These are phyloP conservation scores for Phytophthora nicotianae DNA, from an alignment of 352 stramenopile genomes.

Conservation along the genomic window DNA sequence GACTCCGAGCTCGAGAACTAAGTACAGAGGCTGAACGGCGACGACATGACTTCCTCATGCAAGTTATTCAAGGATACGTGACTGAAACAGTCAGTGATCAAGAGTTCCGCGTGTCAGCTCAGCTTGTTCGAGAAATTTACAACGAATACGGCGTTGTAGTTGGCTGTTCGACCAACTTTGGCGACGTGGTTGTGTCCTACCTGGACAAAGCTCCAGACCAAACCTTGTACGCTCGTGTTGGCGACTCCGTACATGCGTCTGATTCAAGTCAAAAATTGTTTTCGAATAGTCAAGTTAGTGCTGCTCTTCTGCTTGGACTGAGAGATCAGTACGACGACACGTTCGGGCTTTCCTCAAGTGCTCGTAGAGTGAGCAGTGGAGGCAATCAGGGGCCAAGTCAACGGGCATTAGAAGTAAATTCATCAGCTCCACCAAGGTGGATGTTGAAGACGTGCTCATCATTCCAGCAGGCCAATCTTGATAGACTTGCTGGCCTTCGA, in stretches of 20 bases:
- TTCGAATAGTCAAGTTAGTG: conserved; percentile 51
- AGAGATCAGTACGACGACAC: conserved; percentile 69
- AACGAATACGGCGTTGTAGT: conserved; percentile 73
- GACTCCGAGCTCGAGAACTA: conserved; percentile 38
- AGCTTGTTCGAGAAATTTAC: conserved; percentile 47
- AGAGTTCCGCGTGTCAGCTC: conserved; percentile 40
- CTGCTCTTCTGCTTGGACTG: conserved; percentile 55
- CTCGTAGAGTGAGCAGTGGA: conserved; percentile 28
- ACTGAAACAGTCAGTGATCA: conserved; percentile 41
- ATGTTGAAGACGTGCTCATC: conserved; percentile 58
- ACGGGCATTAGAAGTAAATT: conserved; percentile 3
- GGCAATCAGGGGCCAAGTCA: not conserved
- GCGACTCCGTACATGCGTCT: not conserved
- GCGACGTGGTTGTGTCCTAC: conserved; percentile 45
- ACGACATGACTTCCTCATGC: conserved; percentile 70
- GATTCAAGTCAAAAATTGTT: conserved; percentile 25
- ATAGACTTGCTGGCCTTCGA: conserved; percentile 47
- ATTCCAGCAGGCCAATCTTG: conserved; percentile 63
- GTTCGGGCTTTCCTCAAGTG: conserved; percentile 52
- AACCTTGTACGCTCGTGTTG: conserved; percentile 18
- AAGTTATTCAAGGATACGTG: conserved; percentile 64
- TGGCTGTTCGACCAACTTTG: conserved; percentile 55
- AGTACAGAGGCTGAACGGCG: conserved; percentile 45
- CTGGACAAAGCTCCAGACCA: conserved; percentile 12
- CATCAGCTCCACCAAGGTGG: conserved; percentile 55